Conservation (phyloP, 495 filamentous ascomycete genomes). For the Penicillium chermesinum region DNA sequence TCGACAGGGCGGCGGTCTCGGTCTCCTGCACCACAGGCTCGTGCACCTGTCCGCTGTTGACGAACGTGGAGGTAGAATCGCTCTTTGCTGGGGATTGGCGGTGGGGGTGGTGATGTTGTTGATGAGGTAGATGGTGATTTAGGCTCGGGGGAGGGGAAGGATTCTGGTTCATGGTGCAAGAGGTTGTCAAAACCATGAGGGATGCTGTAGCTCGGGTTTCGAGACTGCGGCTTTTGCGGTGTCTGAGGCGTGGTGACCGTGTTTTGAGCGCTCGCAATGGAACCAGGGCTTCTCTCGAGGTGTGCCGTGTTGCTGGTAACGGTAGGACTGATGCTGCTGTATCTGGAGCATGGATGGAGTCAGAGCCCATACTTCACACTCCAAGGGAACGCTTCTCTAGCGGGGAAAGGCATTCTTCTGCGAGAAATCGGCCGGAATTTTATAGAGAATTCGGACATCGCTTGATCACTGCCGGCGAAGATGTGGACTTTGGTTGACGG, state of each 20-base stretch:
- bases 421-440: no score
- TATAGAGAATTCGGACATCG: neutral
- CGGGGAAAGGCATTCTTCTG: no score
- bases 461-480: neutral
- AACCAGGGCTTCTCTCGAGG: neutral
- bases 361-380: neutral
- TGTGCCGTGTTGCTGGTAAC: neutral
- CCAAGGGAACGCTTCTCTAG: neutral
- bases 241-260: neutral
- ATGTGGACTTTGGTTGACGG: neutral
- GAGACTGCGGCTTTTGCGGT: conserved; percentile 12
- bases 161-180: conserved; percentile 28
- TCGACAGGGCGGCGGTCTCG: conserved; percentile 90
- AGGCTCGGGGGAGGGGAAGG: conserved; percentile 4
- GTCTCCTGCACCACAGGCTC: conserved; percentile 92
- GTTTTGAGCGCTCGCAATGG: neutral
- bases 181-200: conserved; percentile 41
- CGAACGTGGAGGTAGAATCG: conserved; percentile 65
- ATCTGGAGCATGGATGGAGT: neutral
- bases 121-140: conserved; percentile 16
- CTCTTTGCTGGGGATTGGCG: conserved; percentile 22
- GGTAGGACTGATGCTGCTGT: neutral
- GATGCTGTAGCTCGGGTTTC: conserved; percentile 27
- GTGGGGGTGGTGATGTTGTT: conserved; percentile 21
- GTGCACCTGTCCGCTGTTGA: conserved; percentile 84